These are phyloP conservation scores for Stereocaulon alpinum DNA, from an alignment of 495 filamentous ascomycete species.

Conservation along the genomic window DNA sequence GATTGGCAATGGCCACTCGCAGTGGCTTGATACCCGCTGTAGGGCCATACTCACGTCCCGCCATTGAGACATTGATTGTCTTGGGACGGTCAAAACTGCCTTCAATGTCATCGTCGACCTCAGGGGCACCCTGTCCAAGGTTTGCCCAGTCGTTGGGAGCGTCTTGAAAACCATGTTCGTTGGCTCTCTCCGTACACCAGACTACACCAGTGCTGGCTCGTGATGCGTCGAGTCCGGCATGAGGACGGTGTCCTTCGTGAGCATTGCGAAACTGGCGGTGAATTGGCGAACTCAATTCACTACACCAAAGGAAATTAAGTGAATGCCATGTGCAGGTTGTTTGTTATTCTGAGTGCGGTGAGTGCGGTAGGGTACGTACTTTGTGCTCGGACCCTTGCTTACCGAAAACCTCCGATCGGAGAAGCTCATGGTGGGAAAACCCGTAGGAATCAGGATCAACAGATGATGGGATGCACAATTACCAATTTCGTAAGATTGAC, in stretches of 20 bases:
- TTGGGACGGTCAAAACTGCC: slow-evolving; percentile 82
- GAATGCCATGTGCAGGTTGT: not conserved
- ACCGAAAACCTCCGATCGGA: slow-evolving; percentile 29
- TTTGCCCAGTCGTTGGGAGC: slow-evolving; percentile 82
- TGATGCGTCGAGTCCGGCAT: slow-evolving; percentile 79
- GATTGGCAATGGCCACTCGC: slow-evolving; percentile 75
- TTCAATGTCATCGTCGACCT: slow-evolving; percentile 86
- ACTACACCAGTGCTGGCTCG: slow-evolving; percentile 76
- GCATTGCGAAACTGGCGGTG: slow-evolving; percentile 77
- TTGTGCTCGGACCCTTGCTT: slow-evolving; percentile 19
- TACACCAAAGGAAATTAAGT: slow-evolving; percentile 3
- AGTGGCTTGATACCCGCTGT: slow-evolving; percentile 89
- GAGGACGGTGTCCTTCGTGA: slow-evolving; percentile 79
- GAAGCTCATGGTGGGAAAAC: not conserved
- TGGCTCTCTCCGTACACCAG: slow-evolving; percentile 76
- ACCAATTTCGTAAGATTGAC: not conserved
- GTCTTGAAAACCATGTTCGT: slow-evolving; percentile 71
- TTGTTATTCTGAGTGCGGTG: not conserved
- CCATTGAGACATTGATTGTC: slow-evolving; percentile 64
- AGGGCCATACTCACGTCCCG: slow-evolving; percentile 80
- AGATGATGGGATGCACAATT: not conserved
- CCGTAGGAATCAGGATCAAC: slow-evolving; percentile 6
- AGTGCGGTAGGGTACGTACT: too few species aligned
- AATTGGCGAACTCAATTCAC: slow-evolving; percentile 65
- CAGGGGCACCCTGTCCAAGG: slow-evolving; percentile 87